Base-by-base conservation (phyloP, 768 basidiomycete species). In the Brasilioporus rufonigricans region DNA sequence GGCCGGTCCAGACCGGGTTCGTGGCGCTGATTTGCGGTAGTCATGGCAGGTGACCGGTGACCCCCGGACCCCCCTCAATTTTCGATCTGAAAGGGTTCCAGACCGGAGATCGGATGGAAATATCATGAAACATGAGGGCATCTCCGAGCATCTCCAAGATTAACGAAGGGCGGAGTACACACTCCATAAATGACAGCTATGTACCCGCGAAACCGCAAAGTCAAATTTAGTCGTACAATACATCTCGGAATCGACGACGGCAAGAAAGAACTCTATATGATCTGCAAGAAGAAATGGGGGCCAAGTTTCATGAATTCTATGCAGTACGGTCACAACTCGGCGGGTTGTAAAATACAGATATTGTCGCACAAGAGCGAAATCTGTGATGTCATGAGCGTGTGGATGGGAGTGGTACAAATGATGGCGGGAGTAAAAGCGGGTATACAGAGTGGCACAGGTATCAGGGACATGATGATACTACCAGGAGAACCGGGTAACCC, bases 381-480 rank as follows among this genome's bases (percentile, higher is more conserved):
- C 55, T 56, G 62, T 53, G 43, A 52, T 53, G 61, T n/a, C n/a
- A 61, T 59, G 65, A 51, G 51, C 51, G 55, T 59, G 58, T 58
- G 60, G 44, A 56, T 60, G 57, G 21, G 45, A 48, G 61, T 67
- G 52, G 47, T 68, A 68, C 64, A 67, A 31, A 62, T 66, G 65
- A 58, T 57, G 64, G 54, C 27, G 58, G 66, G 55, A 44, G 19
- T 19, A 44, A 52, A 23, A 47, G 61, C 60, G 65, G 67, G 67
- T 69, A 69, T 69, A 65, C 35, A 51, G 55, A 44, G 46, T 49
- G 65, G 55, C 65, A 67, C 59, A 69, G 67, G 67, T 69, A 69
- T 69, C 59, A 65, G 62, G 59, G 55, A 63, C 61, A 59, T 12
- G 56, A 53, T 29, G 40, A 55, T 44, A 55, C 52, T 48, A 59